A percentile compares a stretch with the other conserved stretches of the same genome.
Evolutionary conservation across 352 stramenopile species (phyloP).

Genomic region (Pythium myriotylum): DNA sequence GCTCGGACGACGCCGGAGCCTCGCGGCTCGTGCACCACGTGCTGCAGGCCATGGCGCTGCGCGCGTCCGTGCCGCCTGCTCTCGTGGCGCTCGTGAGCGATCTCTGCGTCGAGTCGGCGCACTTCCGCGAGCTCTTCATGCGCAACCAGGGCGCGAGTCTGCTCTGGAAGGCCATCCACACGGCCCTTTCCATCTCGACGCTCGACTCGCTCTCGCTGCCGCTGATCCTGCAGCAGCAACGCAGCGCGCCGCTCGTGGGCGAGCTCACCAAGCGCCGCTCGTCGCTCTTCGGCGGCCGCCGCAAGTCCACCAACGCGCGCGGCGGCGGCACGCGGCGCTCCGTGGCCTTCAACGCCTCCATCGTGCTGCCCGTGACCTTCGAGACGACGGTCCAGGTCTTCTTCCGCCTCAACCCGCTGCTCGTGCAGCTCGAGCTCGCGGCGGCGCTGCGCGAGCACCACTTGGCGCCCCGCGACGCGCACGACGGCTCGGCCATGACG

Average conservation of each 20-base stretch:
- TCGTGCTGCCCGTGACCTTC: constrained; percentile 31
- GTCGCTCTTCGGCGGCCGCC: constrained; percentile 38
- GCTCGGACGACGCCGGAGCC: constrained; percentile 42
- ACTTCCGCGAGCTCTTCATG: constrained; percentile 50
- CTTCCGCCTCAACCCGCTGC: constrained; percentile 37
- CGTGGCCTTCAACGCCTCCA: constrained; percentile 34
- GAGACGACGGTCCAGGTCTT: constrained; percentile 28
- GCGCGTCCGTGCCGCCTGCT: constrained; percentile 34
- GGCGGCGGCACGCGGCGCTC: constrained; percentile 23
- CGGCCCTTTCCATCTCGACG: constrained; percentile 13
- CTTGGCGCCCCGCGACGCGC: constrained; percentile 8
- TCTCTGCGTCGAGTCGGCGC: constrained; percentile 32
- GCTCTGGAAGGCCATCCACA: constrained; percentile 59
- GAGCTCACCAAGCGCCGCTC: constrained; percentile 29
- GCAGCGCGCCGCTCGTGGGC: constrained; percentile 3
- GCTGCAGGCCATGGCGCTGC: constrained; percentile 48
- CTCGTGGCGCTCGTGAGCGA: constrained; percentile 49
- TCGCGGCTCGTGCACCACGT: constrained; percentile 47
- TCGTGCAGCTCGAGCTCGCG: constrained; percentile 35
- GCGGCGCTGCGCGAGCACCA: constrained; percentile 26
- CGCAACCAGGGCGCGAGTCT: constrained; percentile 40
- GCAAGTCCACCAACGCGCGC: constrained; percentile 21
- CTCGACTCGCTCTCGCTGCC: constrained; percentile 4
- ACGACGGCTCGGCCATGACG: constrained; percentile 1
- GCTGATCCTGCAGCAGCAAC: constrained; percentile 4